phyloP scores from a whole-genome alignment of 1,284 basidiomycete species.

The Gymnopus androsaceus region DNA sequence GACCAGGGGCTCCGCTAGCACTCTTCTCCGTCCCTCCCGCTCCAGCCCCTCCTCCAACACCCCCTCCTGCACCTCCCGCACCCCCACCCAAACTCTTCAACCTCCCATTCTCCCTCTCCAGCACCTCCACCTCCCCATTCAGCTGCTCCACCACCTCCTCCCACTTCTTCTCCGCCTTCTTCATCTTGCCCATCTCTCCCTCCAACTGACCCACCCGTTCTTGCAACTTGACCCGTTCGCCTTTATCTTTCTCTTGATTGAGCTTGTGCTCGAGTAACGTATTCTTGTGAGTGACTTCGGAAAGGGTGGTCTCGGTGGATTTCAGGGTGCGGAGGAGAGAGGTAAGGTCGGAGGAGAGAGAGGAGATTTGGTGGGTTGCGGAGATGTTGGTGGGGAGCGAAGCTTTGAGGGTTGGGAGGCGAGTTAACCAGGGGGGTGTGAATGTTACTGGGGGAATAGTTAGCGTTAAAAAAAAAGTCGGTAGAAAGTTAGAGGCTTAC shows the following conservation, averaged over 20 bases:
- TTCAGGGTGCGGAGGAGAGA: conserved; percentile 83
- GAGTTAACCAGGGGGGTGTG: conserved; percentile 83
- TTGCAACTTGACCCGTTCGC: conserved; percentile 84
- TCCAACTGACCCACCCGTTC: conserved; percentile 85
- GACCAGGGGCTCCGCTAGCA: too few species aligned
- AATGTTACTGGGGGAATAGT: conserved; percentile 70
- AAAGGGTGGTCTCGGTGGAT: conserved; percentile 85
- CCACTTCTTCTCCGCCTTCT: conserved; percentile 86
- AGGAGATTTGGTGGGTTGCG: conserved; percentile 84
- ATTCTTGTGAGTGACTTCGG: conserved; percentile 90
- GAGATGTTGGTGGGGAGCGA: conserved; percentile 86
- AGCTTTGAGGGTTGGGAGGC: conserved; percentile 88
- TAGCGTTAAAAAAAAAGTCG: conserved; percentile 10
- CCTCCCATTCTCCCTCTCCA: conserved; percentile 87
- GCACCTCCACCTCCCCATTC: conserved; percentile 82
- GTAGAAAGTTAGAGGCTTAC: conserved; percentile 45
- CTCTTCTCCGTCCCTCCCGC: not conserved
- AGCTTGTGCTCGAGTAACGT: conserved; percentile 91
- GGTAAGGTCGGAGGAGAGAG: conserved; percentile 88
- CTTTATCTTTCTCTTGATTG: conserved; percentile 46
- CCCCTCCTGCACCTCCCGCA: not conserved
- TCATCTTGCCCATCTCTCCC: conserved; percentile 74
- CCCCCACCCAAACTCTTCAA: conserved; percentile 52
- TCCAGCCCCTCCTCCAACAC: not conserved
- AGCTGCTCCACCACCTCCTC: conserved; percentile 93